These are phyloP conservation scores for Stipa capillata DNA, from an alignment of 176 grass and related monocot genomes.

Conservation along the genomic window DNA sequence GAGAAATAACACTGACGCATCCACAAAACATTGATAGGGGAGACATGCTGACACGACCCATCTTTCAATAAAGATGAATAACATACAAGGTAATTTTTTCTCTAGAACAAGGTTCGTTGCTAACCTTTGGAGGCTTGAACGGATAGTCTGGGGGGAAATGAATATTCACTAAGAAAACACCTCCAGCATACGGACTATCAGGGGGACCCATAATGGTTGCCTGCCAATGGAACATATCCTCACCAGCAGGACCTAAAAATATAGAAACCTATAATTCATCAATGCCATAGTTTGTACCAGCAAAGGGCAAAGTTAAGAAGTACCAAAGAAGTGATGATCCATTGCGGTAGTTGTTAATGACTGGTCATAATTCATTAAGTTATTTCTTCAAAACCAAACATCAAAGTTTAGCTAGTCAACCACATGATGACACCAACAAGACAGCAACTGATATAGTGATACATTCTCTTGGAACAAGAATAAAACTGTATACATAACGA, in stretches of 20 bases:
- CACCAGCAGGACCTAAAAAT: slow-evolving; percentile 48
- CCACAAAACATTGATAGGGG: not conserved
- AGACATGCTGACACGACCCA: not conserved
- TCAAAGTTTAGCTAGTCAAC: not conserved
- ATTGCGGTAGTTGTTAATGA: not conserved
- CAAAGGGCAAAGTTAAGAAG: not conserved
- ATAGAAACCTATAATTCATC: slow-evolving; percentile 15
- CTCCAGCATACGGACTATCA: slow-evolving; percentile 57
- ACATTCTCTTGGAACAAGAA: not conserved
- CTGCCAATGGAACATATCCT: slow-evolving; percentile 68
- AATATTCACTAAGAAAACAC: slow-evolving; percentile 55
- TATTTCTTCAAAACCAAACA: slow-evolving; percentile 15
- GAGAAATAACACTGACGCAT: not conserved
- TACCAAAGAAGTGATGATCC: not conserved
- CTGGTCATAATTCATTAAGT: not conserved
- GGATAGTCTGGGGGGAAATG: slow-evolving; percentile 58
- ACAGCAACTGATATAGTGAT: not conserved
- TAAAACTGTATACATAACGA: not conserved
- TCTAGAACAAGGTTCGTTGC: not conserved
- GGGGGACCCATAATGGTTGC: slow-evolving; percentile 56
- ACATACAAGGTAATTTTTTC: not conserved
- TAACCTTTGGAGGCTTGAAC: slow-evolving; percentile 57
- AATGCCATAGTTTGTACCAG: not conserved
- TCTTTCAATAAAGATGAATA: not conserved
- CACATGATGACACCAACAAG: not conserved